These are phyloP conservation scores for Sarocladium strictum DNA, from an alignment of 2,329 filamentous ascomycete genomes.

Conservation along the genomic window DNA sequence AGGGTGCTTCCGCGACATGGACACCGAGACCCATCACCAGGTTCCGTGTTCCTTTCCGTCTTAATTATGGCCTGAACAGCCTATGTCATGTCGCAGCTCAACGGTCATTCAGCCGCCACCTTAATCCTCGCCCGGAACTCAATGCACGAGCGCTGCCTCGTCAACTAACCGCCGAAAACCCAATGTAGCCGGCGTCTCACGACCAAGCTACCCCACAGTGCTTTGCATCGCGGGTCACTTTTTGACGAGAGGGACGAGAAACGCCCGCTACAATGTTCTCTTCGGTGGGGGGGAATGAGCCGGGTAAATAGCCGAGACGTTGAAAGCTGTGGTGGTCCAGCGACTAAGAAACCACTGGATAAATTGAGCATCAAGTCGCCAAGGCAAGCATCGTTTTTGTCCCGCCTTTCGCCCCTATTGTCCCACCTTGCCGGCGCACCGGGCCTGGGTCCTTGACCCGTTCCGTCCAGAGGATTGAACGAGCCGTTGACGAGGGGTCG, in stretches of 20 bases:
- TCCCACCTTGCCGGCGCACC: constrained; percentile 8
- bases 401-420: not conserved
- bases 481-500: not conserved
- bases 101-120: constrained; percentile 5
- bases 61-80: not conserved
- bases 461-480: not conserved
- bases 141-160: not conserved
- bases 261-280: not conserved
- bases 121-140: not conserved
- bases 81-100: not conserved
- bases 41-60: not conserved
- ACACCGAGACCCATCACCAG: not conserved
- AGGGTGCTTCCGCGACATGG: too few relatives aligned
- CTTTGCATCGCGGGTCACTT: not conserved
- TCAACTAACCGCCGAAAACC: not conserved
- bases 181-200: not conserved
- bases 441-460: not conserved
- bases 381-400: not conserved
- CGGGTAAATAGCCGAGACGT: constrained; percentile 2
- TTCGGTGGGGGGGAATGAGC: not conserved
- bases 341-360: constrained; percentile 1
- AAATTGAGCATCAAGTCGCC: constrained; percentile 1
- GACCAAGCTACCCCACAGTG: constrained; percentile 4
- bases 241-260: not conserved
- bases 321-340: not conserved